Evolutionary conservation across 345 rosid species (phyloP), one percentile per base, ranked within the genome.

Genomic region (Tarenaya hassleriana): DNA sequence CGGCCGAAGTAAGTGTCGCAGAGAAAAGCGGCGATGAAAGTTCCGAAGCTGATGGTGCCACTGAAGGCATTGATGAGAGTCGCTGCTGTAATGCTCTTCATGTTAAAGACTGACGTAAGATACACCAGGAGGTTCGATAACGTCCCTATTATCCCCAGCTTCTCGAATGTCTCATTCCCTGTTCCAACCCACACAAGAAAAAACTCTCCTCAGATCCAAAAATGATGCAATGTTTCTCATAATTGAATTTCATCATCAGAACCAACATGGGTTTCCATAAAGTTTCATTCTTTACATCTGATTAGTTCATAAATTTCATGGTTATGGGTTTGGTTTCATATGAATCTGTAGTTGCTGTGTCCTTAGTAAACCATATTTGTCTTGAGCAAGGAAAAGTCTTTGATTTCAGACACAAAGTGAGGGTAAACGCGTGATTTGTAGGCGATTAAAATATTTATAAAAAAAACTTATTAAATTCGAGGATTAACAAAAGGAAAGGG

Each of bases 1-100:
- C 95, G 84, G 41, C 95, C 91, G n/a, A 88, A 82, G 81, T 73
- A 88, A 50, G 88, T 82, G 56, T 88, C 95, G 13, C 80, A 80
- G 48, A 82, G 69, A 53, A 70, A 88, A 41, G 91, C 97, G 24
- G 91, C 95, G 13, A 88, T 1, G 61, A 82, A 62, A 27, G 95
- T 84, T 8, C 81, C 83, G 16, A 88, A 69, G 48, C 84, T 88
- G 4, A 84, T 41, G 3, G 95, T 84, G 46, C 97, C 91, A 43
- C 73, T 77, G 69, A 88, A 82, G 73, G 74, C 65, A 62, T 64
- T 82, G 63, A 84, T 70, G 44, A 78, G 73, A 13, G 84, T 88
- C 41, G 86, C 87, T 52, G 97, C 92, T 5, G 84, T 75, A 7
- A 72, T 70, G 67, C 61, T 77, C 66, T 78, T 71, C 69, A 82